Evolutionary conservation across 2,329 filamentous ascomycete species (phyloP), one percentile per base, ranked within the genome.

Genomic region (Phyllosticta ampelicida): DNA sequence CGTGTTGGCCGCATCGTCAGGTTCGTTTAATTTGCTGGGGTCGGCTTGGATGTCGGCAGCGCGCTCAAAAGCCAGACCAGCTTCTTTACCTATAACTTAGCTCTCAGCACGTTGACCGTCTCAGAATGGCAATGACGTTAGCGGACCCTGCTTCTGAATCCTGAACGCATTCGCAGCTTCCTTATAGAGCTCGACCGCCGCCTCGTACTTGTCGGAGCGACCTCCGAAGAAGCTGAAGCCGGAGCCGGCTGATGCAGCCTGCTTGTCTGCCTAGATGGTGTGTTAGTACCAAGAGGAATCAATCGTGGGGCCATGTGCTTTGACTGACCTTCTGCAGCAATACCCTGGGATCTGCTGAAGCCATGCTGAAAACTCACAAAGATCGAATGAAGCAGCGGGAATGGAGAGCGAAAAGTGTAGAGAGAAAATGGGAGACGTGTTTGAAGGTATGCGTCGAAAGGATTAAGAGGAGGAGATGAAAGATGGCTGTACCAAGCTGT

Each of bases 181-280:
- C 61, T 83, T 85, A 70, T 90, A 97, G 63, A 94, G 78, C 65
- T 96, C 90, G 62, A 88, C 89, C 13, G 92, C 92, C 75, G 86
- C 84, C 75, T 95, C 88, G 69, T 89, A 91, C 74, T 96, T 97
- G 63, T 96, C 90, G 67, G 88, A 82, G 60, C 85, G 82, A 51
- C 89, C 89, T 50, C 90, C 89, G 66, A 99, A 96, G 74, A 96
- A 85, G 71, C 85, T 89, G 76, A 96, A 96, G 66, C 91, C 91
- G 26, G 87, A 79, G 19, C 83, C 78, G 48, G 92, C 91, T 64
- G 86, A 79, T 66, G 85, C 76, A 23, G 88, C 81, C 55, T 85
- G 80, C 78, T 94, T 95, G 69, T 96, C 89, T 76, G 94, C 94
- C 91, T 96, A 71, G 64, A 61, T 55, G 60, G 55, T 60, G 56